phyloP scores from a whole-genome alignment of 495 filamentous ascomycete genomes.

The Neurospora sp. region DNA sequence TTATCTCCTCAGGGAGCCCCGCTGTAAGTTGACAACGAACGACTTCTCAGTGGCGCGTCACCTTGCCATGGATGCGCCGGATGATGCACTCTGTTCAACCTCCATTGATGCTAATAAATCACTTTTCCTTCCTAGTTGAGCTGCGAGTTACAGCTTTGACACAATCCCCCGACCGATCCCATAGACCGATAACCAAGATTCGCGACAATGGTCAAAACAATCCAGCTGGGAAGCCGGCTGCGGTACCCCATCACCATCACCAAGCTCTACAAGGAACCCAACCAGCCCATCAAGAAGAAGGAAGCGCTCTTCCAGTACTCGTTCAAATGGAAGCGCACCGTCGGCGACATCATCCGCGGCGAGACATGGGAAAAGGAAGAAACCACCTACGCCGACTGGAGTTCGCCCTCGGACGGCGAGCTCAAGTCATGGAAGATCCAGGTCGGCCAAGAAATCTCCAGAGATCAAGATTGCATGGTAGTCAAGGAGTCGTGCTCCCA shows the following conservation, averaged over 20 bases:
- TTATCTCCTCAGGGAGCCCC: constrained; percentile 9
- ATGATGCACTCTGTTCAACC: not conserved
- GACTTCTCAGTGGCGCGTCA: not conserved
- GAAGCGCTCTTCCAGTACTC: constrained; percentile 74
- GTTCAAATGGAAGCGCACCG: constrained; percentile 62
- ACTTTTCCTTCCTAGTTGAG: not conserved
- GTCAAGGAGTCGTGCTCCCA: constrained; percentile 90
- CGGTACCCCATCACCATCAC: constrained; percentile 94
- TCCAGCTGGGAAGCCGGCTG: constrained; percentile 47
- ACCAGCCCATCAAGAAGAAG: constrained; percentile 63
- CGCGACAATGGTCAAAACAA: constrained; percentile 24
- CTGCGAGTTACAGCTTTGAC: not conserved
- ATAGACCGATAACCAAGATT: not conserved
- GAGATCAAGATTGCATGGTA: constrained; percentile 51
- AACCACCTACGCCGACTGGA: constrained; percentile 64
- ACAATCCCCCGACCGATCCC: not conserved
- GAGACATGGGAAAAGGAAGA: constrained; percentile 47
- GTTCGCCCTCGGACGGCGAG: constrained; percentile 71
- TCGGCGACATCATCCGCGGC: constrained; percentile 59
- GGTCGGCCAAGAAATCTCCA: constrained; percentile 58
- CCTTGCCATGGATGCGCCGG: not conserved
- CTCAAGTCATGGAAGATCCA: constrained; percentile 65
- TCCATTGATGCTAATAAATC: not conserved
- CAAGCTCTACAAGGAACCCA: constrained; percentile 65
- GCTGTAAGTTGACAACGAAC: constrained; percentile 8